These are phyloP conservation scores for Alternaria postmessia DNA, from an alignment of 2,329 filamentous ascomycete genomes.

Conservation along the genomic window DNA sequence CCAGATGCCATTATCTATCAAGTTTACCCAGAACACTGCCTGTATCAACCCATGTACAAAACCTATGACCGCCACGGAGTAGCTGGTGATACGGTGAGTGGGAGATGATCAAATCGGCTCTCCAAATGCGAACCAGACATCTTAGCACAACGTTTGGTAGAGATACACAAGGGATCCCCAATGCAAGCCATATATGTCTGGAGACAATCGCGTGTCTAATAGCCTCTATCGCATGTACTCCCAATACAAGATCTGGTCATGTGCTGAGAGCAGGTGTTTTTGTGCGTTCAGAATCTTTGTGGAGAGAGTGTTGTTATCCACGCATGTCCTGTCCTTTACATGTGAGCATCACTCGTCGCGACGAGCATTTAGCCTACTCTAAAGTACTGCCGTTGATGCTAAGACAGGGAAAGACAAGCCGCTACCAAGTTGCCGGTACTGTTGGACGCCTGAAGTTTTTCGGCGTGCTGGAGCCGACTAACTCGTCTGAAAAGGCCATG, in stretches of 20 bases:
- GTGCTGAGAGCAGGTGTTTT: neutral
- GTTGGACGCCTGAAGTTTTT: neutral
- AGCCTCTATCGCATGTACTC: neutral
- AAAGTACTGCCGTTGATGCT: conserved; percentile 1
- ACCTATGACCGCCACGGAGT: neutral
- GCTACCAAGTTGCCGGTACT: neutral
- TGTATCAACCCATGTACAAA: neutral
- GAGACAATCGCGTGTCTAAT: neutral
- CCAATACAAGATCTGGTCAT: too few relatives aligned
- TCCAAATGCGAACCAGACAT: neutral
- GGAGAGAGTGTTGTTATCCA: neutral
- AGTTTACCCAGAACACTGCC: neutral
- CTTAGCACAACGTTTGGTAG: neutral
- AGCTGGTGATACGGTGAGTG: neutral
- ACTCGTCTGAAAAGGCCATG: neutral
- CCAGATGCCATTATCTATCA: neutral
- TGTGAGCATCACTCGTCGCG: neutral
- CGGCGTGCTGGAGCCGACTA: neutral
- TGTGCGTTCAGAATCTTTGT: neutral
- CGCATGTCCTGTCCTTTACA: neutral
- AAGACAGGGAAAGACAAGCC: conserved; percentile 1
- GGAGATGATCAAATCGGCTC: neutral
- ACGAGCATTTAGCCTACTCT: neutral
- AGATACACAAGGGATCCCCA: neutral
- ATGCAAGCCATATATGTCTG: neutral